phyloP scores from a whole-genome alignment of 257 asterid species.

The Eustoma russellianum region DNA sequence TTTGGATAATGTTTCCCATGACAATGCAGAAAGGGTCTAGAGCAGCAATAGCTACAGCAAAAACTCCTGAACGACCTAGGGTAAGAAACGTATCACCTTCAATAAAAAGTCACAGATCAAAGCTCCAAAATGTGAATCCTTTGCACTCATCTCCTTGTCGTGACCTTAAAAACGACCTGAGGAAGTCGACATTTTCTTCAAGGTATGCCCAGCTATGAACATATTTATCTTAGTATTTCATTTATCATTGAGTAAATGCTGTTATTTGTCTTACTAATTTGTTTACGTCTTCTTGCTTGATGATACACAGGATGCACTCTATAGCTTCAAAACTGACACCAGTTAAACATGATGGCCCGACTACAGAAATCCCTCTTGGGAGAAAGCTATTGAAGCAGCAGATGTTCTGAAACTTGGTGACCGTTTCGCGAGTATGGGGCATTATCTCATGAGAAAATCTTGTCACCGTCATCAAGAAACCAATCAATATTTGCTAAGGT shows the following conservation, averaged over 20 bases:
- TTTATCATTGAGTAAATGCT: not conserved
- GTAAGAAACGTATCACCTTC: conserved; percentile 26
- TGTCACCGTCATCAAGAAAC: conserved; percentile 33
- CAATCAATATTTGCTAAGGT: conserved; percentile 38
- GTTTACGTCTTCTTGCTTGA: conserved; percentile 16
- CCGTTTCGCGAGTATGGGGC: conserved; percentile 11
- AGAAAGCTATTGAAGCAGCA: conserved; percentile 11
- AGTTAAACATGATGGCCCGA: conserved; percentile 45
- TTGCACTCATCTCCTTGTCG: conserved; percentile 14
- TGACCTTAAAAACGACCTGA: conserved; percentile 30
- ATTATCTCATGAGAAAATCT: conserved; percentile 24
- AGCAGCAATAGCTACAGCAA: conserved; percentile 4
- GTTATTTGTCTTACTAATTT: not conserved
- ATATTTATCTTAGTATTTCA: not conserved
- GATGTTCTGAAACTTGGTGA: conserved; percentile 6
- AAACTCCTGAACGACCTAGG: conserved; percentile 22
- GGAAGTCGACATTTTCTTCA: conserved; percentile 37
- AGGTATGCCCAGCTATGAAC: conserved; percentile 4
- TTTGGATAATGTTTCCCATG: not conserved
- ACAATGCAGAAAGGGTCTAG: conserved; percentile 30
- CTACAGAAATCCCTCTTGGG: conserved; percentile 30
- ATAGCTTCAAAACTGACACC: conserved; percentile 28
- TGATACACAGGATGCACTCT: conserved; percentile 22
- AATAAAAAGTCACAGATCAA: conserved; percentile 2
- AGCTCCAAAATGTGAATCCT: conserved; percentile 17